phyloP scores from a whole-genome alignment of 495 filamentous ascomycete genomes.

The Penicillium macrosclerotiorum region DNA sequence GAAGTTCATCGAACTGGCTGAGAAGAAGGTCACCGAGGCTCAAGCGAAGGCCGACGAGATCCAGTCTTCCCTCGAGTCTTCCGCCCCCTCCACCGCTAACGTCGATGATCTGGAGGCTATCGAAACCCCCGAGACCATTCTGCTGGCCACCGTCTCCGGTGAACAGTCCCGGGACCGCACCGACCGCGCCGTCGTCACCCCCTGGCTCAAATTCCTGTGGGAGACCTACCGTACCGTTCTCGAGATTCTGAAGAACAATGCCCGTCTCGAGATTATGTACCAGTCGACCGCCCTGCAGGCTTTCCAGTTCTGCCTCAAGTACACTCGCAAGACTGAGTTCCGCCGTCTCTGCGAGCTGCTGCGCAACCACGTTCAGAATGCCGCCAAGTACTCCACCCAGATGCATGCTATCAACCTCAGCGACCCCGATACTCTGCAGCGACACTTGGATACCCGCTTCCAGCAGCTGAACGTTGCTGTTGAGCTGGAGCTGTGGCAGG shows the following conservation, averaged over 20 bases:
- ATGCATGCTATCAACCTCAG: slow-evolving; percentile 99
- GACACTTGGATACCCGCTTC: slow-evolving; percentile 96
- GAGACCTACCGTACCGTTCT: slow-evolving; percentile 99
- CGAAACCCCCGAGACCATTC: slow-evolving; percentile 96
- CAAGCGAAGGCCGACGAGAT: slow-evolving; percentile 95
- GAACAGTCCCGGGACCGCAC: slow-evolving; percentile 96
- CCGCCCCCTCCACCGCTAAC: slow-evolving; percentile 63
- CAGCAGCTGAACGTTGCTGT: slow-evolving; percentile 98
- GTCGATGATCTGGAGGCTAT: slow-evolving; percentile 95
- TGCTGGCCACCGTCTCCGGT: slow-evolving; percentile 94
- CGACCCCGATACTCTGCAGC: slow-evolving; percentile 94
- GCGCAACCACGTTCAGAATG: slow-evolving; percentile 97
- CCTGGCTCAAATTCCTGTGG: slow-evolving; percentile 99
- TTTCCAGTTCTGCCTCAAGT: slow-evolving; percentile 98
- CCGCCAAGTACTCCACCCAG: slow-evolving; percentile 96
- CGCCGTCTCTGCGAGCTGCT: slow-evolving; percentile 95
- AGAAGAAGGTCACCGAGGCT: slow-evolving; percentile 92
- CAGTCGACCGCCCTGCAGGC: slow-evolving; percentile 97
- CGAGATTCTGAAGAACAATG: slow-evolving; percentile 98
- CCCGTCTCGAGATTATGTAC: slow-evolving; percentile 94
- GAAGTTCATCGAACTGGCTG: slow-evolving; percentile 95
- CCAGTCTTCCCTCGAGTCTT: slow-evolving; percentile 78
- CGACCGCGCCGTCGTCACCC: slow-evolving; percentile 95
- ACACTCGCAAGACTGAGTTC: slow-evolving; percentile 98
- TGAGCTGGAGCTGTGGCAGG: slow-evolving; percentile 97